These are phyloP conservation scores for Manihot esculenta DNA, from an alignment of 441 rosid species.

Conservation along the genomic window DNA sequence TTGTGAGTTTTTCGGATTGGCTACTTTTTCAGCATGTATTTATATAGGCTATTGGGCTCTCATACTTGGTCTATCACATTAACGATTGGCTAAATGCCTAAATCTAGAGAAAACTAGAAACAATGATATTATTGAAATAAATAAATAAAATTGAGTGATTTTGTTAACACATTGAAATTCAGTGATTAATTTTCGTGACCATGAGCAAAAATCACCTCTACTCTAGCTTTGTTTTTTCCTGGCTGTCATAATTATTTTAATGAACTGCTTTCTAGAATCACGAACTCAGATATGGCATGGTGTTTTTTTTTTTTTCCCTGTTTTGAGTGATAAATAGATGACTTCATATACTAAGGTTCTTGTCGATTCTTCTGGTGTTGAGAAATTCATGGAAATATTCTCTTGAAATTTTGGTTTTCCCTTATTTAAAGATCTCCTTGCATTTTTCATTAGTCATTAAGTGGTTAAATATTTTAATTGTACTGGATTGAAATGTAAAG, in stretches of 20 bases:
- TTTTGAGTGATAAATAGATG: neutral
- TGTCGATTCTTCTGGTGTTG: neutral
- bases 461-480: neutral
- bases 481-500: neutral
- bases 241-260: neutral
- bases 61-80: too few species aligned
- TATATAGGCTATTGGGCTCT: too few species aligned
- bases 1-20: conserved; percentile 12
- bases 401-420: neutral
- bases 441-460: neutral
- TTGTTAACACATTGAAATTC: too few species aligned
- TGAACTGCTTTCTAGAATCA: conserved; percentile 10
- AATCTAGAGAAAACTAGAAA: too few species aligned
- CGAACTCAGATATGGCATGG: neutral
- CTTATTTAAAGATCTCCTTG: neutral
- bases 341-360: neutral
- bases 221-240: neutral
- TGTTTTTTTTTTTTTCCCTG: neutral
- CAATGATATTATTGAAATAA: too few species aligned
- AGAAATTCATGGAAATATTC: neutral
- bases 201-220: too few species aligned
- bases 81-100: too few species aligned
- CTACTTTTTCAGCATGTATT: too few species aligned
- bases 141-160: too few species aligned
- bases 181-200: too few species aligned